Base-by-base conservation (phyloP, 306 rosid genomes). In the Prinsepia uniflora region DNA sequence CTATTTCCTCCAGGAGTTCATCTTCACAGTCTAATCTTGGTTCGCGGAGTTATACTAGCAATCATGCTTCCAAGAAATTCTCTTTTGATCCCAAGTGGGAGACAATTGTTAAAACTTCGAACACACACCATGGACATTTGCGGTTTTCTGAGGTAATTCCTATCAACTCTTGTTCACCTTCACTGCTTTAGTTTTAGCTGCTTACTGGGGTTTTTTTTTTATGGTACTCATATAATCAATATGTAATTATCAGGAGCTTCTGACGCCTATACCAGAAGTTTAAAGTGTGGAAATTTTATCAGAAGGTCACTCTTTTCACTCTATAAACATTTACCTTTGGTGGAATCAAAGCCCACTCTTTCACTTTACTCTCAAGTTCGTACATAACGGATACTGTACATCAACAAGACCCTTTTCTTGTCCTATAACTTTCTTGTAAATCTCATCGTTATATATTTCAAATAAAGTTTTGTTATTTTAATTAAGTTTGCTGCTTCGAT, bases 201-300 rank as follows among this genome's bases (percentile, higher is more conserved):
- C 65, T 40, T 59, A 22, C 41, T 53, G 62, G 78, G 24, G 20
- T 10, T 40, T 17, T 40, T 59, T 73, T 67, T 65, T 75, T 59
- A 49, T 8, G 59, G 39, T 65, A 62, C 42, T 81, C 45, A 43
- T 30, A 30, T 30, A 30, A 8, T 52, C 18, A 15, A 20, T 42
- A 58, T 70, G 85, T 76, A 24, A 24, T 2, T 63, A 44, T 41
- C 89, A 90, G 98, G 96, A 86, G 66, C 62, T 76, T 55, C 75
- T 81, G 20, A 71, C 85, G 60, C 79, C 89, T 10, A 83, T 86
- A 71, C 86, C 96, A 48, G 97, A 93, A 87, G 87, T 87, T 75
- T 87, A 81, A 78, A 72, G 71, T 30, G 12, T 60, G 73, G 65
- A 76, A 39, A n/a, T 44, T 48, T 65, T 66, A 40, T 74, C 76